A percentile compares a stretch with the other conserved stretches of the same genome.
phyloP scores from a whole-genome alignment of 2,329 filamentous ascomycete genomes.

The Ophiognomonia clavigignenti-juglandacearum region DNA sequence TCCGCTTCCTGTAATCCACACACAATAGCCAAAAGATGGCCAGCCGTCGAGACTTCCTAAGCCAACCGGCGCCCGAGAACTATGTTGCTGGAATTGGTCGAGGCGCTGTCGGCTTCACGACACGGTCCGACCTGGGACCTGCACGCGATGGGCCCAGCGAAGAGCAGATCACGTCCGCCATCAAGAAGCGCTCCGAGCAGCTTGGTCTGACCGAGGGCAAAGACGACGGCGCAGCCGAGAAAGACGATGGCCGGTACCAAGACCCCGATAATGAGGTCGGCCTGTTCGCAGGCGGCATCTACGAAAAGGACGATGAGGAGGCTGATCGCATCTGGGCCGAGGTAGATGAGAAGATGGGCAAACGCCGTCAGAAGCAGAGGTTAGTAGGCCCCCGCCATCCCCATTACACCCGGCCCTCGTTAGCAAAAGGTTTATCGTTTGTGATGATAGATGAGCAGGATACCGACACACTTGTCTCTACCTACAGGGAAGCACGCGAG shows the following conservation, averaged over 20 bases:
- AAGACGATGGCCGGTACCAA: slow-evolving; percentile 72
- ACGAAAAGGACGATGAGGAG: slow-evolving; percentile 96
- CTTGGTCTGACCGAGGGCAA: slow-evolving; percentile 56
- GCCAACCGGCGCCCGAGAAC: slow-evolving; percentile 78
- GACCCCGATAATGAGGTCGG: slow-evolving; percentile 97
- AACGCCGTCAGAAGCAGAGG: slow-evolving; percentile 78
- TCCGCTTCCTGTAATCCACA: too few species aligned
- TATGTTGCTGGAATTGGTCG: slow-evolving; percentile 95
- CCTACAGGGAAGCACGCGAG: slow-evolving; percentile 88
- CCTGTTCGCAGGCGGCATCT: slow-evolving; percentile 89
- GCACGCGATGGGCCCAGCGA: slow-evolving; percentile 93
- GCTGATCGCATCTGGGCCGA: slow-evolving; percentile 93
- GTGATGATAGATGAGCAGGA: slow-evolving; percentile 64
- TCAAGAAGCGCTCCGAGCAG: slow-evolving; percentile 86
- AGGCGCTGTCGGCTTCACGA: slow-evolving; percentile 97
- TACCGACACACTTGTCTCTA: slow-evolving; percentile 63
- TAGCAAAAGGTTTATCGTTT: slow-evolving; percentile 61
- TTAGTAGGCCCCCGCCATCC: slow-evolving; percentile 49
- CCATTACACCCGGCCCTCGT: slow-evolving; percentile 22
- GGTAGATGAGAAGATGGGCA: slow-evolving; percentile 96
- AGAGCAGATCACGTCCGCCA: slow-evolving; percentile 96
- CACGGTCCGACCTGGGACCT: slow-evolving; percentile 90
- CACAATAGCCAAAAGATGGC: slow-evolving; percentile 46
- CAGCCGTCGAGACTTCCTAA: slow-evolving; percentile 77
- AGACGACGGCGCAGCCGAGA: slow-evolving; percentile 64